phyloP scores from a whole-genome alignment of 352 stramenopile genomes.

The Thalassiosira sp. region DNA sequence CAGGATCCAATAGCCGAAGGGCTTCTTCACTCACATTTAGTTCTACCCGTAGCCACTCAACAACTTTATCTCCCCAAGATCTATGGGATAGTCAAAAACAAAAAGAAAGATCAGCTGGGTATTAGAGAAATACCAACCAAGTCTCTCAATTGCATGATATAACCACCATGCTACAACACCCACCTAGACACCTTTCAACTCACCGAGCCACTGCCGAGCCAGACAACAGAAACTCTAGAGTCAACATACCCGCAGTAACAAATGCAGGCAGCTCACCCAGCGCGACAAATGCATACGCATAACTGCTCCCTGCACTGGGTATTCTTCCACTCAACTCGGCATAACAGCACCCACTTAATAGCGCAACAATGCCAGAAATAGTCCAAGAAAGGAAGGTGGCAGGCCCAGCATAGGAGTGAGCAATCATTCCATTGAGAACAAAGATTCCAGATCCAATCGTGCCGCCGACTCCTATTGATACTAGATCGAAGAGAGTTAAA shows the following conservation, averaged over 20 bases:
- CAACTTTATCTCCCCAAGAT: constrained; percentile 89
- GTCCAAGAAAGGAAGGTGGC: constrained; percentile 56
- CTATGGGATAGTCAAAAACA: constrained; percentile 35
- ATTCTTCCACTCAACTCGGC: constrained; percentile 76
- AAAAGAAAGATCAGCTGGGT: constrained; percentile 13
- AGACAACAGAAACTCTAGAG: constrained; percentile 91
- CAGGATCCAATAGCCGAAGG: constrained; percentile 45
- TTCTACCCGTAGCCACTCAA: constrained; percentile 63
- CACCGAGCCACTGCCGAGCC: constrained; percentile 68
- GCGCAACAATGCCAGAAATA: constrained; percentile 46
- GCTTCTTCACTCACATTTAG: constrained; percentile 29
- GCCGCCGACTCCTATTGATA: constrained; percentile 89
- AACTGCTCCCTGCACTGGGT: constrained; percentile 88
- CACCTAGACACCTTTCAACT: background rate
- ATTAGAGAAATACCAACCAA: background rate
- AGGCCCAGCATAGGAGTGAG: constrained; percentile 57
- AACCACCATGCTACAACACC: no score
- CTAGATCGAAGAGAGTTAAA: constrained; percentile 88
- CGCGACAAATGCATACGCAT: constrained; percentile 91
- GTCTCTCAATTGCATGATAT: background rate
- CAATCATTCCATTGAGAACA: constrained; percentile 83
- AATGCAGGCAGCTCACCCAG: constrained; percentile 92
- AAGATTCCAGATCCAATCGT: constrained; percentile 91
- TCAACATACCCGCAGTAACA: constrained; percentile 85
- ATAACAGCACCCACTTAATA: constrained; percentile 63